phyloP scores from a whole-genome alignment of 768 basidiomycete genomes.

The Pulveroboletus sp. region DNA sequence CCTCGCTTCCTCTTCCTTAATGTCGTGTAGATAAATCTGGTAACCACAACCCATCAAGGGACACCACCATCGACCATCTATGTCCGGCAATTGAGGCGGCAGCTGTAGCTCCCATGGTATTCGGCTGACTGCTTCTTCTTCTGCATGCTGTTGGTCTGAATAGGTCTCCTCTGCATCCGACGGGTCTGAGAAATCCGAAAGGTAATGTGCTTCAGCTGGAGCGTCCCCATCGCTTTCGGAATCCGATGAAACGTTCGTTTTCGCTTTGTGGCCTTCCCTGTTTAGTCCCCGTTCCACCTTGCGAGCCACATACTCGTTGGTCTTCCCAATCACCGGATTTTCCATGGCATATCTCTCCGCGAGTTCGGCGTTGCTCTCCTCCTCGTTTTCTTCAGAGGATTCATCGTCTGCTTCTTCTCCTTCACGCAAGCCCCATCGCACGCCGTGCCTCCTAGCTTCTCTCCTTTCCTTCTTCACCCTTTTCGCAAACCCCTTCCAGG shows the following conservation, averaged over 20 bases:
- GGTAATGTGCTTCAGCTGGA: conserved; percentile 36
- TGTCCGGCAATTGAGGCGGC: conserved; percentile 39
- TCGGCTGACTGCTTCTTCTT: conserved; percentile 22
- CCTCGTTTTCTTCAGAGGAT: conserved; percentile 8
- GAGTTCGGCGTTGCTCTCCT: not conserved
- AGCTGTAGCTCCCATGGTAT: conserved; percentile 37
- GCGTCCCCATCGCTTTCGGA: conserved; percentile 21
- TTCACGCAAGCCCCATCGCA: conserved; percentile 19
- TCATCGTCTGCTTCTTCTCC: conserved; percentile 2
- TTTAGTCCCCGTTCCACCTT: conserved; percentile 18
- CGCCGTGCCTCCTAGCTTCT: conserved; percentile 26
- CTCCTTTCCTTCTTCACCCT: conserved; percentile 30
- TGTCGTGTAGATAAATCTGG: conserved; percentile 43
- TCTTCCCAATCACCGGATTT: conserved; percentile 31
- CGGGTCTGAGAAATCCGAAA: conserved; percentile 54
- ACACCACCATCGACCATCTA: conserved; percentile 52
- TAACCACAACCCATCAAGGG: conserved; percentile 41
- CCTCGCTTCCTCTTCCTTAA: conserved; percentile 32
- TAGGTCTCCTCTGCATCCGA: conserved; percentile 45
- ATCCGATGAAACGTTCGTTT: conserved; percentile 7
- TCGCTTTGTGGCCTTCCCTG: not conserved
- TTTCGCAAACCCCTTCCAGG: conserved; percentile 48
- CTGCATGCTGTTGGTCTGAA: conserved; percentile 21
- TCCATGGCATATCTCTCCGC: conserved; percentile 11
- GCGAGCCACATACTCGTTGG: conserved; percentile 11